Evolutionary conservation across 2,329 filamentous ascomycete species (phyloP).

Genomic region (Phialophora tarda): DNA sequence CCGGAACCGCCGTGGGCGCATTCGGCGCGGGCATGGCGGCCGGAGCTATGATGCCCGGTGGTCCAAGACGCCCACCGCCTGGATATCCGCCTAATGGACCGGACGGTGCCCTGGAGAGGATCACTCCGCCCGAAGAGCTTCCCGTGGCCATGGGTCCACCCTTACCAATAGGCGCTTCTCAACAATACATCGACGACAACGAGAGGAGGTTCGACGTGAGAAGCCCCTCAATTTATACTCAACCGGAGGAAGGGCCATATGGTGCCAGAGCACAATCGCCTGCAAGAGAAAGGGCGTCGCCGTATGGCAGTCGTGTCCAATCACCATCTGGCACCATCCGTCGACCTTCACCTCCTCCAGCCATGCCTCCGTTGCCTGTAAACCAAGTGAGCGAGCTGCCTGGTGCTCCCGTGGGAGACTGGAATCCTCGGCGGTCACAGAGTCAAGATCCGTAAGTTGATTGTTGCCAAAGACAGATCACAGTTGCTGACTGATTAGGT

Average conservation of each 20-base stretch:
- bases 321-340: conserved; percentile 53
- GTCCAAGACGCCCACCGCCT: conserved; percentile 53
- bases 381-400: conserved; percentile 25
- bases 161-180: conserved; percentile 24
- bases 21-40: conserved; percentile 50
- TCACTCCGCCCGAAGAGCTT: conserved; percentile 49
- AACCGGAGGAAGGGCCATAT: conserved; percentile 58
- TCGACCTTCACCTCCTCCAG: conserved; percentile 62
- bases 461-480: not conserved
- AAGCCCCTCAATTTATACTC: conserved; percentile 34
- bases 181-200: conserved; percentile 28
- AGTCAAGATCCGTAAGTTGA: conserved; percentile 36
- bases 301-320: conserved; percentile 35
- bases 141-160: conserved; percentile 25
- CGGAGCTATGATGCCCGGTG: conserved; percentile 50
- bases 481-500: conserved; percentile 39
- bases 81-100: conserved; percentile 55
- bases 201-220: conserved; percentile 43
- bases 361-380: conserved; percentile 64
- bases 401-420: conserved; percentile 18
- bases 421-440: conserved; percentile 27
- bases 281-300: conserved; percentile 40
- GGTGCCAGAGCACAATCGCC: conserved; percentile 59
- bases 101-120: conserved; percentile 46
- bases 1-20: conserved; percentile 39